phyloP scores from a whole-genome alignment of 495 filamentous ascomycete species.

The Annulohypoxylon nitens region DNA sequence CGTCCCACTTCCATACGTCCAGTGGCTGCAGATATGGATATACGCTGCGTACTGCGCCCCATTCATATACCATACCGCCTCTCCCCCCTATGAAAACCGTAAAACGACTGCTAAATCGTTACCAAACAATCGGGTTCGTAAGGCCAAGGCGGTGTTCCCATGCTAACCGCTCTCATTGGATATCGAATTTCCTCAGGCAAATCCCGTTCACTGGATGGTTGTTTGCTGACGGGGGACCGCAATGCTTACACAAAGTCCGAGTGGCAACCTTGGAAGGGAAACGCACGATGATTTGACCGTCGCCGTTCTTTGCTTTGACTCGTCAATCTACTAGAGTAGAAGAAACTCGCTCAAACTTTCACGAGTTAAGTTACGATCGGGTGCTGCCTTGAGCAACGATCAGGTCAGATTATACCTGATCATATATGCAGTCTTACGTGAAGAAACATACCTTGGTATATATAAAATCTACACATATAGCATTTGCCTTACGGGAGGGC shows the following conservation, averaged over 20 bases:
- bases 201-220: slow-evolving; percentile 9
- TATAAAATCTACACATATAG: slow-evolving; percentile 14
- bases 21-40: slow-evolving; percentile 24
- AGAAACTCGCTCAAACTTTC: slow-evolving; percentile 12
- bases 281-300: background rate
- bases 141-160: slow-evolving; percentile 13
- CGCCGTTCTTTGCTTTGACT: background rate
- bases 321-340: slow-evolving; percentile 1
- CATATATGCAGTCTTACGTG: slow-evolving; percentile 33
- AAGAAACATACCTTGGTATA: slow-evolving; percentile 10
- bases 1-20: slow-evolving; percentile 22
- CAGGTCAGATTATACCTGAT: slow-evolving; percentile 18
- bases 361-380: slow-evolving; percentile 15
- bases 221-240: slow-evolving; percentile 14
- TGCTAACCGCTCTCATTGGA: slow-evolving; percentile 5
- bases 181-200: background rate
- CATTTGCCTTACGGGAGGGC: slow-evolving; percentile 21
- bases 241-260: slow-evolving; percentile 18
- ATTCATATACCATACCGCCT: slow-evolving; percentile 39
- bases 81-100: slow-evolving; percentile 30
- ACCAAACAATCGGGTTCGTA: slow-evolving; percentile 41
- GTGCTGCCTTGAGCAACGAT: slow-evolving; percentile 30
- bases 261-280: background rate
- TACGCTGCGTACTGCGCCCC: slow-evolving; percentile 37
- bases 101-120: slow-evolving; percentile 36